Evolutionary conservation across 768 basidiomycete species (phyloP).

Genomic region (Lactarius hengduanensis): DNA sequence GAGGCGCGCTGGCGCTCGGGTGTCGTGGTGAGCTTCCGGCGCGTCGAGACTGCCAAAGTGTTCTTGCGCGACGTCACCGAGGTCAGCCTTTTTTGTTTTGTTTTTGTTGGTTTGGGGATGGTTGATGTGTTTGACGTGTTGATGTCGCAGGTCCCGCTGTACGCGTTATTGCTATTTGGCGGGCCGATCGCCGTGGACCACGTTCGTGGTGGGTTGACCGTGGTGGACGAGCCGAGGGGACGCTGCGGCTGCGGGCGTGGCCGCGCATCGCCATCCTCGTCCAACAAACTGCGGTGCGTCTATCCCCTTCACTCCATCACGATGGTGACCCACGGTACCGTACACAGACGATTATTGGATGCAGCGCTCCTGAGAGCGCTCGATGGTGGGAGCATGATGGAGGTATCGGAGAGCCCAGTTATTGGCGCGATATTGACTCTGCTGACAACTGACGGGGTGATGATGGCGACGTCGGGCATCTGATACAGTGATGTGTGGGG

Average conservation of each 20-base stretch:
- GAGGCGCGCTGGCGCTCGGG: conserved; percentile 71
- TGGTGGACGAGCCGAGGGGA: conserved; percentile 47
- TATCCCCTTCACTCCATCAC: not conserved
- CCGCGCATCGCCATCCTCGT: conserved; percentile 90
- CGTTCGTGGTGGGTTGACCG: conserved; percentile 69
- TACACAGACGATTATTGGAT: conserved; percentile 61
- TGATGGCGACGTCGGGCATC: not conserved
- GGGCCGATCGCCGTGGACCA: conserved; percentile 78
- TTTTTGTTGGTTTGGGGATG: not conserved
- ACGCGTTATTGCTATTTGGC: conserved; percentile 81
- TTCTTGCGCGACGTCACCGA: conserved; percentile 87
- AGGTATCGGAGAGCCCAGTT: conserved; percentile 51
- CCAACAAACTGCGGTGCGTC: conserved; percentile 77
- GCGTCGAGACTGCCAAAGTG: conserved; percentile 77
- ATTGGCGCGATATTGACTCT: conserved; percentile 45
- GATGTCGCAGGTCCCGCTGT: conserved; percentile 64
- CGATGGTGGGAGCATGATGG: conserved; percentile 55
- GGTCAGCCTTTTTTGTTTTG: conserved; percentile 41
- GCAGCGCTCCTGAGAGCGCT: conserved; percentile 61
- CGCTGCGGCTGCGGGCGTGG: conserved; percentile 72
- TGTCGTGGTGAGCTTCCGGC: conserved; percentile 82
- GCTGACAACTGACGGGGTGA: conserved; percentile 39
- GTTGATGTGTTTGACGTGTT: not conserved
- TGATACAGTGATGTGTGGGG: not conserved
- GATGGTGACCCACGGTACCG: not conserved